A percentile compares a stretch with the other conserved stretches of the same genome.
Evolutionary conservation across 805 yeast genomes (phyloP).

Genomic region (Ogataea salicorniae): DNA sequence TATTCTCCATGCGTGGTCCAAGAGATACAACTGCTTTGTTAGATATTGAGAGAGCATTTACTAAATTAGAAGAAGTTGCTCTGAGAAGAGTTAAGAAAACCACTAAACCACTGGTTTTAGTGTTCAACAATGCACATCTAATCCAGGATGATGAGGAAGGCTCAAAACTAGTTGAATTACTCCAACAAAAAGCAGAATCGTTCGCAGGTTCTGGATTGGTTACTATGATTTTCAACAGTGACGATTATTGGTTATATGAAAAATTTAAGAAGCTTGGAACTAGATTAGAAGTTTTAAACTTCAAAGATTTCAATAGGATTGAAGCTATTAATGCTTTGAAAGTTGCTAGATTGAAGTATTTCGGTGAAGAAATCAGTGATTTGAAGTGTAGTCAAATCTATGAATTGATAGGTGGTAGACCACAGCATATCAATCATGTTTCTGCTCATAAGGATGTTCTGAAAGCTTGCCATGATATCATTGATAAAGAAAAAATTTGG

Average conservation of each 20-base stretch:
- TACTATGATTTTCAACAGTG: constrained; percentile 66
- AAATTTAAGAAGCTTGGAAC: constrained; percentile 68
- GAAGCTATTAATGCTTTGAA: constrained; percentile 54
- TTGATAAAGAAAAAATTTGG: constrained; percentile 83
- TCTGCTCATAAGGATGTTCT: constrained; percentile 53
- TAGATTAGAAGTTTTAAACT: constrained; percentile 65
- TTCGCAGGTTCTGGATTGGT: constrained; percentile 69
- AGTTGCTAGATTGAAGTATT: constrained; percentile 42
- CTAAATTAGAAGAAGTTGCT: constrained; percentile 70
- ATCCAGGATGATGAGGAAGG: constrained; percentile 76
- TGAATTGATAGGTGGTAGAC: constrained; percentile 75
- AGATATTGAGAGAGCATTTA: constrained; percentile 79
- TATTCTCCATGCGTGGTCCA: constrained; percentile 78
- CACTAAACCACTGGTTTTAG: constrained; percentile 56
- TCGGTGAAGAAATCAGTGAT: constrained; percentile 36
- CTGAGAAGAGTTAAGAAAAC: constrained; percentile 37
- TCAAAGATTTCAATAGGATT: constrained; percentile 51
- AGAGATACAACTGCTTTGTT: constrained; percentile 77
- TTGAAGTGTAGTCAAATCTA: constrained; percentile 39
- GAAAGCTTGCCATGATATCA: constrained; percentile 60
- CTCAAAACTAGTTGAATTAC: constrained; percentile 57
- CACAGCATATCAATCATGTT: constrained; percentile 74
- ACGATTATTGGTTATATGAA: constrained; percentile 85
- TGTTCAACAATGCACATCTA: constrained; percentile 71
- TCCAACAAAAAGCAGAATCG: constrained; percentile 80